Evolutionary conservation across 495 filamentous ascomycete species (phyloP), one percentile per base, ranked within the genome.

Genomic region (Hyaloscypha finlandica): DNA sequence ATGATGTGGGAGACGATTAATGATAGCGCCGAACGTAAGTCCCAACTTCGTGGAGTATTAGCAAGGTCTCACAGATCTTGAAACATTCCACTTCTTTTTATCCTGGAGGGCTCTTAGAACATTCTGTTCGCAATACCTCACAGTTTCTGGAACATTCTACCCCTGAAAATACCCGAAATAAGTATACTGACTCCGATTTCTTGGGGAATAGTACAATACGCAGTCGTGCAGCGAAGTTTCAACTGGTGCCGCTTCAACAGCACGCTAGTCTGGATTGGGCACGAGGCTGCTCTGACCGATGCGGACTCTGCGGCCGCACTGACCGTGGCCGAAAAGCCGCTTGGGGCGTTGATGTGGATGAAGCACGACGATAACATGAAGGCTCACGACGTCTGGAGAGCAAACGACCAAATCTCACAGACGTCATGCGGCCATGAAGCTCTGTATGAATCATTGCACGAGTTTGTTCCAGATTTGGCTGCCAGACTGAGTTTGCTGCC

Each of bases 211-310:
- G 25, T 84, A 12, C 74, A 79, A 1, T 82, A 86, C 70, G 80
- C 85, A 0, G 80, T 87, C 9, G 72, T 85, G 59, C 77, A 79
- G 61, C 74, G 85, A 58, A 80, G 81, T 14, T 75, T 84, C 58
- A 80, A 81, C 55, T 86, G 83, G 82, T 84, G 79, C 69, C 81
- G 76, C 37, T 88, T 85, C 63, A 84, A 87, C 74, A 84, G 80
- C 60, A 80, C 79, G 6, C 72, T 86, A n/a, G 67, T 77, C 8
- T 86, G 80, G 80, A 83, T 86, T 56, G 79, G 82, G 8, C 52
- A 77, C 12, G 70, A 76, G 25, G 71, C 76, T 12, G 79, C 83
- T n/a, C 69, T 86, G 20, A 64, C 69, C 16, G 74, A 86, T 69
- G 79, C 81, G 16, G 75, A 80, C 16, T 65, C 70, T 8, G 59